These are phyloP conservation scores for Colletotrichum filicis DNA, from an alignment of 2,329 filamentous ascomycete genomes.

Conservation along the genomic window DNA sequence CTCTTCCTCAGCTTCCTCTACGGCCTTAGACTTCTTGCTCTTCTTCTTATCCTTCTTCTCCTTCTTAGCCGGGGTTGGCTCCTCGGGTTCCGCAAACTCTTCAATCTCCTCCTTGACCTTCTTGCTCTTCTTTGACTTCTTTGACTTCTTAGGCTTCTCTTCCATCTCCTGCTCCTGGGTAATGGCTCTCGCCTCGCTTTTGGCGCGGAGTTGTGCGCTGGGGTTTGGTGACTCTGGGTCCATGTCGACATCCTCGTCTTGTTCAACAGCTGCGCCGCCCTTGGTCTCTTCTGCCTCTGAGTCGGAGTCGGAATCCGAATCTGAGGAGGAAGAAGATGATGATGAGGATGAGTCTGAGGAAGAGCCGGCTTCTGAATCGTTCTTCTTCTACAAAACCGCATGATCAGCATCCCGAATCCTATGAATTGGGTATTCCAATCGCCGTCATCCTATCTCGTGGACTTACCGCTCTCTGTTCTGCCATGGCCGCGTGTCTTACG, in stretches of 20 bases:
- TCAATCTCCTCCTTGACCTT: constrained; percentile 28
- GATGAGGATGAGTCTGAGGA: constrained; percentile 35
- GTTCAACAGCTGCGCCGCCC: constrained; percentile 38
- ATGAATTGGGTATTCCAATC: too few relatives aligned
- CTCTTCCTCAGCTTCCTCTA: constrained; percentile 18
- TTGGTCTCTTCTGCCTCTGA: constrained; percentile 37
- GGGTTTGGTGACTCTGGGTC: constrained; percentile 31
- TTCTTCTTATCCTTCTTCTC: constrained; percentile 36
- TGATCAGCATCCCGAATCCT: background rate
- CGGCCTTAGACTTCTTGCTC: constrained; percentile 36
- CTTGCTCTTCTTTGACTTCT: constrained; percentile 30
- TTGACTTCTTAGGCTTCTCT: constrained; percentile 34
- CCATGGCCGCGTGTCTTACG: constrained; percentile 42
- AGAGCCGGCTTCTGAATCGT: constrained; percentile 36
- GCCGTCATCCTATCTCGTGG: background rate
- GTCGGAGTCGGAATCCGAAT: constrained; percentile 28
- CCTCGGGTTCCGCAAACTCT: constrained; percentile 35
- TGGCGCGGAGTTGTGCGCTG: constrained; percentile 33
- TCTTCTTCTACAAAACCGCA: constrained; percentile 37
- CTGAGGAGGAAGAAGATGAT: background rate
- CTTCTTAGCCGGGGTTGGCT: constrained; percentile 33
- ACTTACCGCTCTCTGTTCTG: constrained; percentile 41
- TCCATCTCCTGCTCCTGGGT: constrained; percentile 42
- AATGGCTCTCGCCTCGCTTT: constrained; percentile 29
- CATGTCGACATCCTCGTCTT: constrained; percentile 42